phyloP scores from a whole-genome alignment of 768 basidiomycete species.

The Sutorius australiensis region DNA sequence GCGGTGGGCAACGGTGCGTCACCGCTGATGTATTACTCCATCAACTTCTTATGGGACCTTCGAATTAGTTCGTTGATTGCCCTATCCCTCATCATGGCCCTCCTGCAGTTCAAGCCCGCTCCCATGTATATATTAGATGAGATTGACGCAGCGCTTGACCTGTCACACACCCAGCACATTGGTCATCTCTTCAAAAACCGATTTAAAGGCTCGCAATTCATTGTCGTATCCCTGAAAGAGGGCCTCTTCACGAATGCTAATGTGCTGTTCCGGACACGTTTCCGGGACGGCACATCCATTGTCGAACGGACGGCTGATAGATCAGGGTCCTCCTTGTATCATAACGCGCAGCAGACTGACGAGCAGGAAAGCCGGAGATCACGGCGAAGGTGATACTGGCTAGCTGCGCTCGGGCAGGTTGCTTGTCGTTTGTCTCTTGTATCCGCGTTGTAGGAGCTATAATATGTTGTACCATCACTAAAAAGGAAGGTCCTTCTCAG shows the following conservation, averaged over 20 bases:
- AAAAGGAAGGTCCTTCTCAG: not conserved
- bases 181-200: constrained; percentile 96
- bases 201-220: constrained; percentile 98
- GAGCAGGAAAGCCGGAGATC: constrained; percentile 19
- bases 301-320: constrained; percentile 78
- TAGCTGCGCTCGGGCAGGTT: not conserved
- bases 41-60: constrained; percentile 1
- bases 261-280: constrained; percentile 87
- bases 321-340: constrained; percentile 47
- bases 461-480: constrained; percentile 1
- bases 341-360: constrained; percentile 10
- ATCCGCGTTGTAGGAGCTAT: constrained; percentile 15
- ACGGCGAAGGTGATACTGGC: constrained; percentile 11
- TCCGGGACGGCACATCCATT: constrained; percentile 90
- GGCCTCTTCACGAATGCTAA: constrained; percentile 98
- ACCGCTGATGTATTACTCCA: not conserved
- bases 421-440: not conserved
- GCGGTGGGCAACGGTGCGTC: constrained; percentile 90
- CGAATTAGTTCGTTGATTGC: constrained; percentile 85
- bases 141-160: constrained; percentile 94
- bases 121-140: constrained; percentile 99
- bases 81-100: constrained; percentile 95
- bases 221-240: constrained; percentile 95
- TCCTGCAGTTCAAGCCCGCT: constrained; percentile 98
- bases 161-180: constrained; percentile 96